Conservation (phyloP, 2,329 filamentous ascomycete species). For the Trichoderma sp. region DNA sequence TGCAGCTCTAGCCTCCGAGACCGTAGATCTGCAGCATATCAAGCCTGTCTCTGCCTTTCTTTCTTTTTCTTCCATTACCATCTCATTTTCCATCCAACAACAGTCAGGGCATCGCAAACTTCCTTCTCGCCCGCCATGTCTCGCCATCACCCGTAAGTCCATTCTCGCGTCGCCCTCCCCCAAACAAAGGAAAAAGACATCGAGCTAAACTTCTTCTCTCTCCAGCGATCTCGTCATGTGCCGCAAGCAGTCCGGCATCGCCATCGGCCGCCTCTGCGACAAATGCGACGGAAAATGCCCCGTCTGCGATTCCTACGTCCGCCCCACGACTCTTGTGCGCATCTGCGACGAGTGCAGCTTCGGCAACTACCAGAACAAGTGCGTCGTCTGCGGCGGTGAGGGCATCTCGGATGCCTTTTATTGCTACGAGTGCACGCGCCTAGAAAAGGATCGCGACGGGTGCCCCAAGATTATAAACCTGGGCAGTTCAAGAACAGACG, state of each 20-base stretch:
- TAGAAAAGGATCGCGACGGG: constrained; percentile 96
- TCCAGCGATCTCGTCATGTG: constrained; percentile 95
- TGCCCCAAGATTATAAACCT: constrained; percentile 99
- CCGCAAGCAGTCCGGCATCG: constrained; percentile 96
- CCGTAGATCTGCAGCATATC: neutral
- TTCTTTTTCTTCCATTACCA: neutral
- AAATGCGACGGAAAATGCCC: constrained; percentile 99
- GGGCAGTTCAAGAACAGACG: constrained; percentile 91
- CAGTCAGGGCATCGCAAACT: neutral
- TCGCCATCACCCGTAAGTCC: constrained; percentile 83
- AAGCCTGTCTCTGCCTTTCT: neutral
- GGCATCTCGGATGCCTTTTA: constrained; percentile 98
- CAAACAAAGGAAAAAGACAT: neutral
- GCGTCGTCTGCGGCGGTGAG: constrained; percentile 96
- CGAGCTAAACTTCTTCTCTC: constrained; percentile 33
- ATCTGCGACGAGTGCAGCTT: constrained; percentile 99
- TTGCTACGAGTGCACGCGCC: constrained; percentile 95
- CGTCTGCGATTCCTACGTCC: constrained; percentile 98
- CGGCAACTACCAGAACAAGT: constrained; percentile 99
- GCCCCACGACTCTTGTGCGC: constrained; percentile 92
- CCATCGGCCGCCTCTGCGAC: constrained; percentile 97
- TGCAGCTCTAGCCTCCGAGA: constrained; percentile 8
- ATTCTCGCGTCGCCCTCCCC: neutral
- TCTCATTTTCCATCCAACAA: neutral
- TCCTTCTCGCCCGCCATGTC: constrained; percentile 63